Conservation (phyloP, 768 basidiomycete genomes). For the Auricularia cornea region DNA sequence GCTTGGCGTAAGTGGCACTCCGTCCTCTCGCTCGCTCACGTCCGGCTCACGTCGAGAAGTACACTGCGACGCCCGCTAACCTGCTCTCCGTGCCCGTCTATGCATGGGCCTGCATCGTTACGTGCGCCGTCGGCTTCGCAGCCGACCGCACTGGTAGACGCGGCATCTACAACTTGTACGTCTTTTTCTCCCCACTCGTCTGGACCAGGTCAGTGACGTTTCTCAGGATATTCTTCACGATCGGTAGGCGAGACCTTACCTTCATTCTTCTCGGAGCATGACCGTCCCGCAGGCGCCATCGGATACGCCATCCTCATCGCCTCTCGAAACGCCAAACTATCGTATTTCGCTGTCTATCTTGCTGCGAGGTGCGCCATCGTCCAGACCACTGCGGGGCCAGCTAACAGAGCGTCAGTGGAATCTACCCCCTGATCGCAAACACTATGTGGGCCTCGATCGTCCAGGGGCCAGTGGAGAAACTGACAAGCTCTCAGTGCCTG, state of each 20-base stretch:
- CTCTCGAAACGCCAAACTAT: slow-evolving; percentile 54
- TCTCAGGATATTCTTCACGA: slow-evolving; percentile 11
- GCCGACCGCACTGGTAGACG: slow-evolving; percentile 56
- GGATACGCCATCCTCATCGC: slow-evolving; percentile 66
- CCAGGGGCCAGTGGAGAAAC: slow-evolving; percentile 8
- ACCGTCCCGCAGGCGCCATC: slow-evolving; percentile 34
- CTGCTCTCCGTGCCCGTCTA: slow-evolving; percentile 74
- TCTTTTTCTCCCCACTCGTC: not conserved
- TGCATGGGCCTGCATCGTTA: slow-evolving; percentile 55
- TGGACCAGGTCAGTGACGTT: not conserved
- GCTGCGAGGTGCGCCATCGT: slow-evolving; percentile 49
- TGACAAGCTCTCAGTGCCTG: slow-evolving; percentile 40
- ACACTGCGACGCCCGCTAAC: slow-evolving; percentile 62
- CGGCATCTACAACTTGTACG: slow-evolving; percentile 58
- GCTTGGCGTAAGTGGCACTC: slow-evolving; percentile 29
- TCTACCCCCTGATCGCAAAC: slow-evolving; percentile 67
- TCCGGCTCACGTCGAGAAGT: slow-evolving; percentile 70
- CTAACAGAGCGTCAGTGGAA: slow-evolving; percentile 43
- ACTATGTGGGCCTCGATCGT: slow-evolving; percentile 35
- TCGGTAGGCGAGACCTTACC: slow-evolving; percentile 24
- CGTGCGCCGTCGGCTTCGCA: slow-evolving; percentile 52
- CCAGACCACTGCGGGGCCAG: not conserved
- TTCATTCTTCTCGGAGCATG: too few relatives aligned
- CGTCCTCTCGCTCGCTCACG: slow-evolving; percentile 71
- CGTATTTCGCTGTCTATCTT: slow-evolving; percentile 64